phyloP scores from a whole-genome alignment of 768 basidiomycete species.

The Mycena haematopus region DNA sequence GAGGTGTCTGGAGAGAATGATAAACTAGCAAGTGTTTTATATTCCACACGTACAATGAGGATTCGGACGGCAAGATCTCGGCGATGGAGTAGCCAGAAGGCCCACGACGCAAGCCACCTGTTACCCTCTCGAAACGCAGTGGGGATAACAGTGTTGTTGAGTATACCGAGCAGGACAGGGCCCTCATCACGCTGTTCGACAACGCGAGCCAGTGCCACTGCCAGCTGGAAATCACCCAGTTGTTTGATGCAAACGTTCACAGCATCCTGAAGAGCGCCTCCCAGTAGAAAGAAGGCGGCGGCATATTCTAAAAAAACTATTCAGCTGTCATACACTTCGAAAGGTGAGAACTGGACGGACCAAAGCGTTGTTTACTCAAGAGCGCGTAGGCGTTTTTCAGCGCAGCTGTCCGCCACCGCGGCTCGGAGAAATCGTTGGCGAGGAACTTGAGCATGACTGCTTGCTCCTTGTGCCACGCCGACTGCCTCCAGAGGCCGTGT shows the following conservation, averaged over 20 bases:
- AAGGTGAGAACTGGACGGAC: slow-evolving; percentile 49
- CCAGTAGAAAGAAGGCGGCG: slow-evolving; percentile 97
- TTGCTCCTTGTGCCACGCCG: slow-evolving; percentile 92
- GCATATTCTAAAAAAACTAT: slow-evolving; percentile 78
- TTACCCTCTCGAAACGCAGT: slow-evolving; percentile 87
- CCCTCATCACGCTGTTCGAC: slow-evolving; percentile 86
- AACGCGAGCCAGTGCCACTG: slow-evolving; percentile 83
- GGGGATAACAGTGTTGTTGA: slow-evolving; percentile 81
- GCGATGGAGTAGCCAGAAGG: slow-evolving; percentile 91
- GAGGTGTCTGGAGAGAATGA: slow-evolving; percentile 61
- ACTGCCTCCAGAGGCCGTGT: slow-evolving; percentile 95
- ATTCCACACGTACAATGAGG: slow-evolving; percentile 67
- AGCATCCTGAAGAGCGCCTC: slow-evolving; percentile 87
- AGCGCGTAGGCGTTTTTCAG: slow-evolving; percentile 96
- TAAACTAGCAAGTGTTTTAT: neutral
- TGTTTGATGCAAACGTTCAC: slow-evolving; percentile 90
- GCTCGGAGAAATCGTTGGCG: slow-evolving; percentile 83
- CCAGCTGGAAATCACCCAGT: slow-evolving; percentile 89
- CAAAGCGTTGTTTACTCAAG: slow-evolving; percentile 89
- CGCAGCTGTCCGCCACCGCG: slow-evolving; percentile 91
- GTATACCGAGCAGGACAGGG: slow-evolving; percentile 71
- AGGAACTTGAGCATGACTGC: slow-evolving; percentile 89
- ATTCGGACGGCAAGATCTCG: slow-evolving; percentile 91
- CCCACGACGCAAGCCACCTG: slow-evolving; percentile 94
- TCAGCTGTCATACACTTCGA: slow-evolving; percentile 14